Evolutionary conservation across 176 grass and related monocot genomes (phyloP), one percentile per base, ranked within the genome.

Genomic region (Triticum urartu): DNA sequence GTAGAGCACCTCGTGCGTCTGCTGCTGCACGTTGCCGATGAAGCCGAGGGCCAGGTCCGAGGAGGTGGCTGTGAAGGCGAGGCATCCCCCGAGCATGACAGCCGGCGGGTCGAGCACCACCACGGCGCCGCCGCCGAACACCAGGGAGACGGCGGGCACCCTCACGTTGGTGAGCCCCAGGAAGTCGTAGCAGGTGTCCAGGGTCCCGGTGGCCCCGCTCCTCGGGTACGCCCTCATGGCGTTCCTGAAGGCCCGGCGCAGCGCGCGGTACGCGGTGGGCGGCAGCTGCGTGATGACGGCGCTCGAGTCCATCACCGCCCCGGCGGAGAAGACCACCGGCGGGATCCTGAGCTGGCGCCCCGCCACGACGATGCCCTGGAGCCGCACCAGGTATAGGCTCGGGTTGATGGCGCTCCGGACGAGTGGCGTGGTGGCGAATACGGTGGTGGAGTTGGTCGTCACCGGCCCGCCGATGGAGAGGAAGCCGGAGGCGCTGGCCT

Each of bases 21-120:
- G 88, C 81, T 91, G 88, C 82, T 92, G 91, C 56, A 95, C 83
- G 62, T 93, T 95, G 21, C 93, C 93, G 7, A 93, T 65, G 62
- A 92, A 45, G 21, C 70, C 70, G 2, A 73, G 21, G n/a, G 70
- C 9, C 11, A 32, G 28, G 24, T 79, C 76, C 7, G 70, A 75
- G 33, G 34, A 5, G 20, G 91, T 94, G 52, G 81, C 58, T 0
- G 85, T 40, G 56, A 94, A 94, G 0, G 90, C 93, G 14, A 94
- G 90, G 87, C 93, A 94, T 61, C 75, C 85, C 0, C 86, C 40
- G 9, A 91, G 54, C 17, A 94, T 60, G 2, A 88, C n/a, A 22
- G 78, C 93, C 38, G 77, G 12, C 58, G 30, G 39, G 30, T 90
- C 90, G 0, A 94, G 78, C 17, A 32, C 32, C 35, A 90, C 22